Percentiles rank a stretch among this genome's conserved stretches.
These are phyloP conservation scores for Rhodotorula mucilaginosa DNA, from an alignment of 1,284 basidiomycete genomes.

Conservation along the genomic window DNA sequence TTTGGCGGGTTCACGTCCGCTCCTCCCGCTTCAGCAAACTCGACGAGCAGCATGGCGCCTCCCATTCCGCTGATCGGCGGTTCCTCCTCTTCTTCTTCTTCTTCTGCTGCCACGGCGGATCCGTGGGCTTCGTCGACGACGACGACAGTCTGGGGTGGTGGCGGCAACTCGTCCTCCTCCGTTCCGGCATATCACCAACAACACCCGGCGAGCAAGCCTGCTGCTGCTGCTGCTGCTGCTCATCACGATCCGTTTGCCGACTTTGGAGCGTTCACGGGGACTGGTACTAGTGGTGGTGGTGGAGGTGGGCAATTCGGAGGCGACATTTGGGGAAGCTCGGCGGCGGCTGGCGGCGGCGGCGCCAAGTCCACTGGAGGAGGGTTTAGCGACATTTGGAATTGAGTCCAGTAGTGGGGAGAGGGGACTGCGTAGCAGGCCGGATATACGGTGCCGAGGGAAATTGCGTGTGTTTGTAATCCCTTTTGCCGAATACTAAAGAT, in stretches of 20 bases:
- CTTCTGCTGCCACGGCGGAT: slow-evolving; percentile 2
- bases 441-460: too few species aligned
- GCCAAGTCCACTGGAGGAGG: slow-evolving; percentile 11
- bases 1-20: neutral
- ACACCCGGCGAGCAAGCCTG: neutral
- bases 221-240: neutral
- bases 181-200: too few species aligned
- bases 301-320: neutral
- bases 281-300: too few species aligned
- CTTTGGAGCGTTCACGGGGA: slow-evolving; percentile 26
- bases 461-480: neutral
- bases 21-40: neutral
- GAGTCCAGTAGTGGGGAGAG: neutral
- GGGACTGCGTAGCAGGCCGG: too few species aligned
- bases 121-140: too few species aligned
- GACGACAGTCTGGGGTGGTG: neutral
- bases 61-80: neutral
- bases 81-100: neutral
- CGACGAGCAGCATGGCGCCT: neutral
- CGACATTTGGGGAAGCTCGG: slow-evolving; percentile 28
- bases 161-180: too few species aligned
- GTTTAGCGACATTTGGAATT: slow-evolving; percentile 41
- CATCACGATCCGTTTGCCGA: slow-evolving; percentile 28
- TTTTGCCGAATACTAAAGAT: too few species aligned
- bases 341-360: neutral